Conservation (phyloP, 305 asterid genomes). For the Fraxinus floribunda region DNA sequence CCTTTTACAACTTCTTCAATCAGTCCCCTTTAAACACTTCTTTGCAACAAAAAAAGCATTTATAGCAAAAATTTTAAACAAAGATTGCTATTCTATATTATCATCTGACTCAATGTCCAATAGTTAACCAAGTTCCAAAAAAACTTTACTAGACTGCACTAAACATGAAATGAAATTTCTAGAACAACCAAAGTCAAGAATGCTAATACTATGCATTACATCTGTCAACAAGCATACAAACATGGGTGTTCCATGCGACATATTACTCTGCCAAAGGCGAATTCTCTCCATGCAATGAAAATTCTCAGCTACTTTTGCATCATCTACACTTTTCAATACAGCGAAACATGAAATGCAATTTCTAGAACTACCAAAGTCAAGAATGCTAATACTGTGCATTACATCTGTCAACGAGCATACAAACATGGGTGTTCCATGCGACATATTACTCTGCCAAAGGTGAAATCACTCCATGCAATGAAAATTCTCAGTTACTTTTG, state of each 20-base stretch:
- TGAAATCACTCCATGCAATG: not conserved
- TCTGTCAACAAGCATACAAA: not conserved
- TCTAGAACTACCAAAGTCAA: not conserved
- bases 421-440: not conserved
- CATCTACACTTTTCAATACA: not conserved
- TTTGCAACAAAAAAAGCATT: not conserved
- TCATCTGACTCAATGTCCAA: not conserved
- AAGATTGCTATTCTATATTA: not conserved
- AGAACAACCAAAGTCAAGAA: not conserved
- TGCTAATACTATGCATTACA: not conserved
- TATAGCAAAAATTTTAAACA: not conserved
- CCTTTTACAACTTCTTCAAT: not conserved
- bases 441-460: not conserved
- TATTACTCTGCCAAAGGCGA: not conserved
- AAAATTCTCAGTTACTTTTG: not conserved
- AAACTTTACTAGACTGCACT: not conserved
- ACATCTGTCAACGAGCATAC: not conserved
- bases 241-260: not conserved
- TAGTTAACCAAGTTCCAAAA: not conserved
- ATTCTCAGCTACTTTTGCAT: not conserved
- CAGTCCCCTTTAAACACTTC: not conserved
- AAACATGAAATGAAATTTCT: not conserved
- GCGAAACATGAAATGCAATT: not conserved
- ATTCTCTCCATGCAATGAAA: not conserved
- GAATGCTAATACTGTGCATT: not conserved